Evolutionary conservation across 257 asterid genomes (phyloP).

Genomic region (Osmanthus fragrans): DNA sequence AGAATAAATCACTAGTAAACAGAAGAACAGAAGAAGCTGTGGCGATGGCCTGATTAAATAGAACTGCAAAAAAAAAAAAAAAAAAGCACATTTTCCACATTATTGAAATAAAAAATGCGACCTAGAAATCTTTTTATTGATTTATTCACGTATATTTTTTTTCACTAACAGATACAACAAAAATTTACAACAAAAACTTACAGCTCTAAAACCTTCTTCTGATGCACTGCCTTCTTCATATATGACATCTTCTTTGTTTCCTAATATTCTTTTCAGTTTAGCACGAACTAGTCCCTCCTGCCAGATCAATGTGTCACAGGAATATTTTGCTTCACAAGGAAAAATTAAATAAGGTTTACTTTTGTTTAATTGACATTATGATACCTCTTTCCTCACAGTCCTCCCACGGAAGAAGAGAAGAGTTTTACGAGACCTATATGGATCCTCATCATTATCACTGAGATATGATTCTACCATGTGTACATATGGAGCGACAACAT

Average conservation of each 20-base stretch:
- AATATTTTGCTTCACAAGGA: neutral
- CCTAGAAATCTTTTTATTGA: neutral
- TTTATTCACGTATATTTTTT: no score
- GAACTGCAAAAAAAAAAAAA: no score
- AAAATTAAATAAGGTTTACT: neutral
- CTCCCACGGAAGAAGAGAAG: constrained; percentile 92
- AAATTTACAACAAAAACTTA: constrained; percentile 42
- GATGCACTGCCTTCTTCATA: constrained; percentile 69
- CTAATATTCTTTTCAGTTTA: constrained; percentile 47
- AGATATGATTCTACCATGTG: constrained; percentile 71
- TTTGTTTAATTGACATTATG: neutral
- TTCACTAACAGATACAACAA: no score
- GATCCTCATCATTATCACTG: constrained; percentile 50
- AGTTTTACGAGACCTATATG: constrained; percentile 63
- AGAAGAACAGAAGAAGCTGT: neutral
- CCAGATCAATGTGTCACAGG: constrained; percentile 29
- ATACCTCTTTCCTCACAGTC: constrained; percentile 87
- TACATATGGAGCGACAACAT: constrained; percentile 91
- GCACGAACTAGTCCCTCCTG: constrained; percentile 89
- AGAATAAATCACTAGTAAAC: neutral
- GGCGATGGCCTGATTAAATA: neutral
- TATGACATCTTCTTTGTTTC: constrained; percentile 56
- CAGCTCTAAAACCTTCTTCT: constrained; percentile 82
- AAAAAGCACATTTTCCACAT: no score
- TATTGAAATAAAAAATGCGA: neutral